Base-by-base conservation (phyloP, 2,329 filamentous ascomycete species). In the Clonostachys sp. region DNA sequence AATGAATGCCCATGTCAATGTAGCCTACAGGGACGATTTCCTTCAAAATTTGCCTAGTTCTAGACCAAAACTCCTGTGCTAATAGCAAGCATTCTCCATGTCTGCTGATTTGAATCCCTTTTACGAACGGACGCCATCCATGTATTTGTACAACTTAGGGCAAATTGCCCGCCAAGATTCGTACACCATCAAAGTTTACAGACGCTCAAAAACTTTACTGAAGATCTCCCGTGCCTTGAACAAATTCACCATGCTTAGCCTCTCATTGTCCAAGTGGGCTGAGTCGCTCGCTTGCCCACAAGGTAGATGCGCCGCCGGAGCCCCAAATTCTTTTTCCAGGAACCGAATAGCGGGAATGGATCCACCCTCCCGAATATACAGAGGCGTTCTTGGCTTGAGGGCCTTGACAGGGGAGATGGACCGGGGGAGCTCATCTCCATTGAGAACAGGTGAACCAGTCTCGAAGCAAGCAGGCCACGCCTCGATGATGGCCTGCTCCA, bases 351-450 rank as follows among this genome's bases (percentile, higher is more conserved):
- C 89, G 0, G 94, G 94, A 55, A 99, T 99, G 0, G 88, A 95
- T 6, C 94, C 94, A 12, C 94, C 94, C 67, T 99, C 94, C 10
- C 94, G 82, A 55, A 99, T 99, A 63, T 95, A 97, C 5, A 99
- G 74, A 0, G 91, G 92, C 57, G 84, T 87, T 52, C 71, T 74
- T 5, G 70, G 65, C 36, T 64, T 67, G 44, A 12, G 51, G 42
- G 12, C 45, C 63, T 40, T 12, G 17, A 13, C n/a, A 10, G 24
- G 24, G 24, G 24, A 30, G 24, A 30, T 30, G 24, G 24, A 30
- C 33, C 14, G 3, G 58, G 60, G 13, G 20, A 10, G 20, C 33
- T 20, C 6, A 17, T 40, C 40, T 44, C 43, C 34, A 5, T 51
- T 48, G 5, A 49, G 48, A 3, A 49, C 36, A 34, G 42, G 38